Base-by-base conservation (phyloP, 2,329 filamentous ascomycete genomes). In the Penicillium sp. region DNA sequence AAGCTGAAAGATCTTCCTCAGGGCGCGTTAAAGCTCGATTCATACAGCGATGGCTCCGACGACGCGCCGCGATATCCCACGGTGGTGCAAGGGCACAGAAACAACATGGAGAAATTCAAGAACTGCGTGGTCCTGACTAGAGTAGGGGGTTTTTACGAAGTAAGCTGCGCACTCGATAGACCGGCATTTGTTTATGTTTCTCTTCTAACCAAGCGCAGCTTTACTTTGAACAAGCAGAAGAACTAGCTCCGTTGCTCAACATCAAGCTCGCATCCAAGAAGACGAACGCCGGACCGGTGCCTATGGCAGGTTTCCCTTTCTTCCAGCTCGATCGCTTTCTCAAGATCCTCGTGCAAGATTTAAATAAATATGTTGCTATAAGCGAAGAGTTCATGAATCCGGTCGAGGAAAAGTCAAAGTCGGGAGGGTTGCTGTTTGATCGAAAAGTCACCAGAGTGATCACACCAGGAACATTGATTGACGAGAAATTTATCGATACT, bases 401-500 rank as follows among this genome's bases (percentile, higher is more conserved):
- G 61, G 79, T 83, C 4, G 79, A 85, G 3, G 84, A 84, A 56
- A 90, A 84, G 72, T 77, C 87, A 62, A 93, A 87, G 68, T 82
- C 85, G 20, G 90, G 90, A 14, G 91, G 90, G 3, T 76, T 93
- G 61, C 80, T 93, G 78, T 95, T 94, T 70, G 89, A 95, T 69
- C 87, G 94, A 24, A 86, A 81, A 63, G 91, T 99, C 14, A 84
- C 90, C 18, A 86, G 94, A 57, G 87, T 99, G 63, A 85, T 99
- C 67, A 97, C 94, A 0, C 91, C 94, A 1, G 94, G 94, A 20
- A 99, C 94, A 1, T 79, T 99, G 54, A 96, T 99, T 63, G 94
- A 99, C 72, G 94, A 99, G 74, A 92, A 91, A 65, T 99, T 97
- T 71, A 91, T 99, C 79, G 90, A 97, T 69, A 90, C 91, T 1